phyloP scores from a whole-genome alignment of 2,329 filamentous ascomycete species.

The Colletotrichum sp. region DNA sequence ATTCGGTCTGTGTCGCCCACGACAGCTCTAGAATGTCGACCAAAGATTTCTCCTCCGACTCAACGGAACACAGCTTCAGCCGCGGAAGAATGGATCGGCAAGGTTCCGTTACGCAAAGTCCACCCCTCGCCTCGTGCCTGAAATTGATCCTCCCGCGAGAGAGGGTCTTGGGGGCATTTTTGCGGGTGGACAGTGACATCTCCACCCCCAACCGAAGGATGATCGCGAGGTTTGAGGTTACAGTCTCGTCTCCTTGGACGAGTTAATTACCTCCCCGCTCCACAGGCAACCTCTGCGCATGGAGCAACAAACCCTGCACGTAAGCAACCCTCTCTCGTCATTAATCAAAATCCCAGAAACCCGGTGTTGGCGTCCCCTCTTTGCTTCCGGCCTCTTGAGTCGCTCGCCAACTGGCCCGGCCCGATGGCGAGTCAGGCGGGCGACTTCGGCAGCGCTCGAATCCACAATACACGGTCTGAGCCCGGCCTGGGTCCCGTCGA shows the following conservation, averaged over 20 bases:
- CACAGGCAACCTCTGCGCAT: not conserved
- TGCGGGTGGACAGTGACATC: not conserved
- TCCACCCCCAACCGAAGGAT: not conserved
- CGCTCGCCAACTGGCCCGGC: not conserved
- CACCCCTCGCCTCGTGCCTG: not conserved
- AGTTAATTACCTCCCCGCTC: slow-evolving; percentile 2
- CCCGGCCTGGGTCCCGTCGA: not conserved
- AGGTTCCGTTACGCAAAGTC: not conserved
- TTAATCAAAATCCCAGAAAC: slow-evolving; percentile 12
- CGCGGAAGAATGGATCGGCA: not conserved
- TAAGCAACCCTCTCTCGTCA: not conserved
- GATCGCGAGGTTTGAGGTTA: slow-evolving; percentile 13
- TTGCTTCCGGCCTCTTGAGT: not conserved
- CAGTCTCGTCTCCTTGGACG: not conserved
- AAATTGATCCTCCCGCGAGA: slow-evolving; percentile 8
- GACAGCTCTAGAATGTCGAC: not conserved
- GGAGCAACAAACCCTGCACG: slow-evolving; percentile 1
- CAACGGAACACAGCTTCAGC: not conserved
- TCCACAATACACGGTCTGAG: not conserved
- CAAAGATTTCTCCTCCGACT: not conserved
- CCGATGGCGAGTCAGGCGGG: slow-evolving; percentile 8
- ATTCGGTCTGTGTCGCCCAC: not conserved
- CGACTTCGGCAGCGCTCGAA: not conserved
- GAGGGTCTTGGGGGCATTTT: not conserved
- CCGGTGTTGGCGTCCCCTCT: not conserved